Base-by-base conservation (phyloP, 148 eudicot species). In the Diospyros kaki region DNA sequence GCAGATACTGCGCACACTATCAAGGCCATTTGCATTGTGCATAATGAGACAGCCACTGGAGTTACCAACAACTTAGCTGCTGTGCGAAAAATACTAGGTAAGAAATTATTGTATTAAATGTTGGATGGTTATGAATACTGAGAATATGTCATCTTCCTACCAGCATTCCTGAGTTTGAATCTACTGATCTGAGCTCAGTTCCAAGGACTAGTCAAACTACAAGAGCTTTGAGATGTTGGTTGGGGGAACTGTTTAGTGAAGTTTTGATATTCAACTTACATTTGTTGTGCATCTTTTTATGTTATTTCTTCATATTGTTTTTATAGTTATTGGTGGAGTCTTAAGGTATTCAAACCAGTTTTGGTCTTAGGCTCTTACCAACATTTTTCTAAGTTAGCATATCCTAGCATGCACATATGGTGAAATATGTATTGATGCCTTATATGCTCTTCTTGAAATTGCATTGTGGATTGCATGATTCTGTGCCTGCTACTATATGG, bases 31-130 rank as follows among this genome's bases (percentile, higher is more conserved):
- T 95, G 99, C 83, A 93, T 95, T 69, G 99, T 95, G 46, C 99
- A 95, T 83, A 95, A 95, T 79, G 99, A 95, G 85, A 95, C 99
- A 9, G 98, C 99, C 38, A 95, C 99, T 69, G 99, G 99, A 48
- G 99, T 95, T 60, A 93, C 99, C 86, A 95, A 95, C 88, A 95
- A 95, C 85, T 80, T 95, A 83, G 94, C 98, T 73, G 78, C 96
- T 69, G 98, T 95, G 14, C 77, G 99, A 63, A 90, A 86, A 83
- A 85, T 95, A 71, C 91, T 95, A 58, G 99, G 98, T 95, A 78
- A 82, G 77, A 44, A 66, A 42, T 74, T 17, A 15, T 62, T 73
- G 48, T 18, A 2, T 11, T 9, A 53, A 4, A 17, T 38, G 1
- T 60, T 17, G 18, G 9, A 28, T 58, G 18, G 13, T 13, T 56